A percentile compares a stretch with the other conserved stretches of the same genome.
These are phyloP conservation scores for Stagonosporopsis chrysanthemi DNA, from an alignment of 2,329 filamentous ascomycete species.

Conservation along the genomic window DNA sequence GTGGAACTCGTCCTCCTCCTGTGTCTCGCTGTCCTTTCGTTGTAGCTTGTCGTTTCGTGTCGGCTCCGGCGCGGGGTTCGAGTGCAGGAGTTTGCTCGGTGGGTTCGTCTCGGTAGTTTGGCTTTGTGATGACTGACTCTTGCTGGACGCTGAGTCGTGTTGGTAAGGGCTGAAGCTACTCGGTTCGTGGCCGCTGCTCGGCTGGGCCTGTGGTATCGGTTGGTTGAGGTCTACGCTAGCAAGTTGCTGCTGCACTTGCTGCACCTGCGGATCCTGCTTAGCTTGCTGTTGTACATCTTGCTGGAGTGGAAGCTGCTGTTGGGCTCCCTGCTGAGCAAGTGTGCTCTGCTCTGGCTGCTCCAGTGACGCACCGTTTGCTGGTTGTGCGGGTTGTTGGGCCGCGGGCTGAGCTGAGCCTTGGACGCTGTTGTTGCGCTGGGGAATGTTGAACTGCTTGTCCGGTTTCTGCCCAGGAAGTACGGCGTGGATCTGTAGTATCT, in stretches of 20 bases:
- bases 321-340: slow-evolving; percentile 11
- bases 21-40: slow-evolving; percentile 53
- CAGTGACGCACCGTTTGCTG: slow-evolving; percentile 14
- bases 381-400: slow-evolving; percentile 3
- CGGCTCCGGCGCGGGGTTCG: slow-evolving; percentile 31
- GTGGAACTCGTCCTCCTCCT: slow-evolving; percentile 56
- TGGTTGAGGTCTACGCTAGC: slow-evolving; percentile 18
- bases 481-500: slow-evolving; percentile 86
- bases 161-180: slow-evolving; percentile 13
- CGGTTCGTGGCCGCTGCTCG: slow-evolving; percentile 5
- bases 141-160: slow-evolving; percentile 5
- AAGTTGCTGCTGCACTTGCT: slow-evolving; percentile 20
- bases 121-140: slow-evolving; percentile 6
- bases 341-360: slow-evolving; percentile 5
- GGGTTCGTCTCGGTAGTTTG: slow-evolving; percentile 30
- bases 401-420: slow-evolving; percentile 10
- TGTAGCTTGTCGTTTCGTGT: slow-evolving; percentile 29
- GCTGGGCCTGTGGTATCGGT: slow-evolving; percentile 18
- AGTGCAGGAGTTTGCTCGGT: slow-evolving; percentile 38
- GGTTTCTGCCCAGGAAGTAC: slow-evolving; percentile 79
- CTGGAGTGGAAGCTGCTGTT: slow-evolving; percentile 1
- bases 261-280: slow-evolving; percentile 15
- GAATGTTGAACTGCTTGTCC: slow-evolving; percentile 62
- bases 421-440: slow-evolving; percentile 54
- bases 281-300: slow-evolving; percentile 2